Conservation (phyloP, 768 basidiomycete genomes). For the Boletus subparvulus region DNA sequence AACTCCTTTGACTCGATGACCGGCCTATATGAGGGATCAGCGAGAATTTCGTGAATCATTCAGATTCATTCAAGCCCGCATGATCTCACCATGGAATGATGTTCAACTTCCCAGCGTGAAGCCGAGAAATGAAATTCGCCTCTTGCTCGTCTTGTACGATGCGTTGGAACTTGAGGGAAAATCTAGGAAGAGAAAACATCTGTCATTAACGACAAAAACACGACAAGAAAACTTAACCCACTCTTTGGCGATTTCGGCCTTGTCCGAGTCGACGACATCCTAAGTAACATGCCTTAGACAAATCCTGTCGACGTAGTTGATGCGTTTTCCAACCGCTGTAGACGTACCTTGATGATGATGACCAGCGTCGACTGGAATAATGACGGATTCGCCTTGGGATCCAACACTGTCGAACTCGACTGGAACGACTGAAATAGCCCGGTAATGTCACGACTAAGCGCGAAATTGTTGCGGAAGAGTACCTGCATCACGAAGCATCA, state of each 20-base stretch:
- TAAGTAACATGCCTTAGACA: constrained; percentile 19
- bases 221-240: constrained; percentile 23
- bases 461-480: constrained; percentile 65
- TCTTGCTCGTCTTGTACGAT: constrained; percentile 64
- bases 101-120: constrained; percentile 53
- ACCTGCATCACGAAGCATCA: constrained; percentile 38
- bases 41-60: no score
- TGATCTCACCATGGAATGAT: constrained; percentile 55
- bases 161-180: constrained; percentile 55
- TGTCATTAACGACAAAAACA: background rate
- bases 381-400: constrained; percentile 56
- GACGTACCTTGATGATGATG: constrained; percentile 59
- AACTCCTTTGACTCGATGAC: constrained; percentile 64
- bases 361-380: constrained; percentile 58
- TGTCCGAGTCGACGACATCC: constrained; percentile 67
- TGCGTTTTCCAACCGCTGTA: background rate
- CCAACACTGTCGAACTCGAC: constrained; percentile 54
- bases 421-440: constrained; percentile 64
- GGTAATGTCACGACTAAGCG: constrained; percentile 56
- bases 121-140: constrained; percentile 59
- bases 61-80: background rate
- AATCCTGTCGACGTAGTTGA: background rate
- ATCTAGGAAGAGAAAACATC: constrained; percentile 32
- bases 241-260: constrained; percentile 57
- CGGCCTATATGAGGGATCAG: constrained; percentile 31